Base-by-base conservation (phyloP, 768 basidiomycete species). In the Rhizopogon rudus region DNA sequence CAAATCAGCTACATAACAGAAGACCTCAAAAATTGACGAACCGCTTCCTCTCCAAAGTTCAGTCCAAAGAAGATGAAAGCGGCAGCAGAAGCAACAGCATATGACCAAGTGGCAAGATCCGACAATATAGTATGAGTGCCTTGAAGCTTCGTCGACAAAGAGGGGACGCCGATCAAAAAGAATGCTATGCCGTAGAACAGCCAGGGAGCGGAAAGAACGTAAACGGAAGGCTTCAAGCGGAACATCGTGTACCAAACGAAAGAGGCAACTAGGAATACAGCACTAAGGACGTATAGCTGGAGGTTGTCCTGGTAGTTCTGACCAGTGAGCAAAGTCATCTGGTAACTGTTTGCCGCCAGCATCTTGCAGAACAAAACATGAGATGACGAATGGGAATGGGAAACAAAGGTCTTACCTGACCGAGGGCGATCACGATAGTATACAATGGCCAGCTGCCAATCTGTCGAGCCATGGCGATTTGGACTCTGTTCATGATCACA, bases 21-120 rank as follows among this genome's bases (percentile, higher is more conserved):
- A 25, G 31, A n/a, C 45, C 20, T n/a, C 8, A n/a, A 14, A 45
- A 35, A 20, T n/a, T 6, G 40, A 74, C 78, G 49, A 70, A 88
- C 89, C 16, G 93, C 94, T 79, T 96, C 94, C 75, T 97, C 94
- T 69, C 94, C 94, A 68, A 97, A 97, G 71, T 97, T 97, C 58
- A 95, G 79, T 65, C 93, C 94, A 64, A 97, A 97, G 81, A 93
- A 95, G 48, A 84, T 74, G 79, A 96, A 97, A 10, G 91, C 87
- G 31, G 91, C 94, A 12, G 93, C 87, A n/a, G 94, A 96, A 17
- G 88, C 93, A 49, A 92, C 70, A 31, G 93, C 94, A 72, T 97
- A 97, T 44, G 77, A 83, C 93, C 93, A 96, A 1, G 91, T 93
- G 10, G 94, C 93, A 22, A 82, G 73, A 65, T 84, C 87, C 25